Evolutionary conservation across 148 eudicot genomes (phyloP).

Genomic region (Diospyros lotus): DNA sequence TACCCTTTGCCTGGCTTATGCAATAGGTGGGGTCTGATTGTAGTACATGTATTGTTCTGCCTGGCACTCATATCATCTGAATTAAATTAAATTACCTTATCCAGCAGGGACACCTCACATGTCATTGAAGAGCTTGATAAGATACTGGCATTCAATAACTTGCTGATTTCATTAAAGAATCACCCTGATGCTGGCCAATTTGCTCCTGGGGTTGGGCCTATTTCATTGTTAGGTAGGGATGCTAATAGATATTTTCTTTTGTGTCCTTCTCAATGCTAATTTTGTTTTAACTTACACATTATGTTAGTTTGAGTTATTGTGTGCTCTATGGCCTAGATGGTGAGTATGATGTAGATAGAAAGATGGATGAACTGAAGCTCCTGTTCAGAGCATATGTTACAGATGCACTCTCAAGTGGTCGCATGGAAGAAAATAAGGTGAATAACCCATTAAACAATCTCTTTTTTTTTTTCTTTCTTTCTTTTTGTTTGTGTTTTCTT

Average conservation of each 20-base stretch:
- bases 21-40: not conserved
- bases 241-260: not conserved
- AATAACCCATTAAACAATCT: not conserved
- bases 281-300: not conserved
- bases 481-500: no score
- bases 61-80: not conserved
- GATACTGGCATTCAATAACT: slow-evolving; percentile 55
- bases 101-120: slow-evolving; percentile 49
- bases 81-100: slow-evolving; percentile 10
- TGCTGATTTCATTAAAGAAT: slow-evolving; percentile 54
- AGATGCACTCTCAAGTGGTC: slow-evolving; percentile 76
- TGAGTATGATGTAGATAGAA: slow-evolving; percentile 68
- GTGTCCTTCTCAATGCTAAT: slow-evolving; percentile 10
- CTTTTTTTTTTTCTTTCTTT: not conserved
- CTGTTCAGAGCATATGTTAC: slow-evolving; percentile 74
- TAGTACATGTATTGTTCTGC: slow-evolving; percentile 8
- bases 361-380: slow-evolving; percentile 78
- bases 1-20: not conserved
- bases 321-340: slow-evolving; percentile 53
- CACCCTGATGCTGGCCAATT: slow-evolving; percentile 77
- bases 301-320: slow-evolving; percentile 9
- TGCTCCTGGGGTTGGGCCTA: slow-evolving; percentile 78
- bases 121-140: slow-evolving; percentile 76
- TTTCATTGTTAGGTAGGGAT: slow-evolving; percentile 66
- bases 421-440: slow-evolving; percentile 84